Evolutionary conservation across 192 early-diverging fungal genomes (phyloP).

Genomic region (Backusella tuberculispora): DNA sequence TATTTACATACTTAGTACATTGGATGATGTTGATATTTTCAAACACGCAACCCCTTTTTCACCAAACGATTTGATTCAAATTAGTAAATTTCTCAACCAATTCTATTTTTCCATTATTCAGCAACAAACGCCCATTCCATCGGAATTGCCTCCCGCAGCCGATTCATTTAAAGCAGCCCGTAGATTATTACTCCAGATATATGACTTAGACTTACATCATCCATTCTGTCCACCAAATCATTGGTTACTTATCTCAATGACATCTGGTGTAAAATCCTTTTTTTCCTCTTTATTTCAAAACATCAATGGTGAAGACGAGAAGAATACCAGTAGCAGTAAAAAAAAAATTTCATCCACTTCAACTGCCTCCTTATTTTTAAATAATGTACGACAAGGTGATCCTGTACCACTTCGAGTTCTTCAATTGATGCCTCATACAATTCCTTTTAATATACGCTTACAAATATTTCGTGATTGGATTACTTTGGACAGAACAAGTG

Average conservation of each 20-base stretch:
- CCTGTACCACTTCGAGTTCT: slow-evolving; percentile 63
- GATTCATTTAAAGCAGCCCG: slow-evolving; percentile 50
- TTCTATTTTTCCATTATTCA: slow-evolving; percentile 66
- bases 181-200: slow-evolving; percentile 71
- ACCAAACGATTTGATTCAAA: slow-evolving; percentile 24
- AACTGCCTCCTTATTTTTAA: slow-evolving; percentile 45
- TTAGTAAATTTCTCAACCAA: slow-evolving; percentile 64
- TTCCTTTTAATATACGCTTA: slow-evolving; percentile 86
- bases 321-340: background rate
- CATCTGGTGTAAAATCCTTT: slow-evolving; percentile 23
- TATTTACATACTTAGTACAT: slow-evolving; percentile 22
- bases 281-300: slow-evolving; percentile 36
- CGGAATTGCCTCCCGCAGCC: slow-evolving; percentile 21
- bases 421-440: slow-evolving; percentile 83
- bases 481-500: slow-evolving; percentile 55
- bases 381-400: slow-evolving; percentile 45
- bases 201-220: slow-evolving; percentile 61
- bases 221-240: slow-evolving; percentile 61
- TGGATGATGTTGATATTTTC: slow-evolving; percentile 36
- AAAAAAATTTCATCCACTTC: slow-evolving; percentile 22
- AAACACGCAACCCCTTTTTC: slow-evolving; percentile 26
- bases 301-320: background rate
- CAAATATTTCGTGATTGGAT: slow-evolving; percentile 83
- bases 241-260: slow-evolving; percentile 59
- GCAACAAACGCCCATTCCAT: slow-evolving; percentile 27